These are phyloP conservation scores for Acorus gramineus DNA, from an alignment of 106 monocot species.

Conservation along the genomic window DNA sequence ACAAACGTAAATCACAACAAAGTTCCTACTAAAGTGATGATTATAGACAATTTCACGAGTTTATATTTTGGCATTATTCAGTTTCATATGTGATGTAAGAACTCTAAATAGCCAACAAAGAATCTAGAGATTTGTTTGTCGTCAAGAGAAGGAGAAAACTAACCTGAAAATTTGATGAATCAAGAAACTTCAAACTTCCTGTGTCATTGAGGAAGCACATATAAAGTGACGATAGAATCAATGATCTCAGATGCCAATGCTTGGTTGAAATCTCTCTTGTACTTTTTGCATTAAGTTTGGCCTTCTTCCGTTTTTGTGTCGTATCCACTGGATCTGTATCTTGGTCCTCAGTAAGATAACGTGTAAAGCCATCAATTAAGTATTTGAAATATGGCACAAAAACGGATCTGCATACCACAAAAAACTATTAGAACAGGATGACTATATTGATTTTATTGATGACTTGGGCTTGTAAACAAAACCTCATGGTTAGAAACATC, in stretches of 20 bases:
- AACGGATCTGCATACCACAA: conserved; percentile 45
- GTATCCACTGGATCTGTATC: conserved; percentile 10
- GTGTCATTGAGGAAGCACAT: conserved; percentile 84
- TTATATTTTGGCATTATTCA: too few species aligned
- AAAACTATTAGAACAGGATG: too few species aligned
- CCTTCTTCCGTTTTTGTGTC: conserved; percentile 59
- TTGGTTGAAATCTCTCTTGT: conserved; percentile 22
- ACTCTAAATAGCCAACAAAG: neutral
- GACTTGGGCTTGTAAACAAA: too few species aligned
- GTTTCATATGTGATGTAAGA: neutral
- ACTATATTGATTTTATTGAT: too few species aligned
- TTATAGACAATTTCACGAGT: too few species aligned
- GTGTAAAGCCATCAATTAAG: conserved; percentile 53
- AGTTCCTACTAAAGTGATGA: too few species aligned
- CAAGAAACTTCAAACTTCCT: conserved; percentile 57
- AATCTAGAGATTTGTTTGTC: neutral
- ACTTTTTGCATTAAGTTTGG: conserved; percentile 24
- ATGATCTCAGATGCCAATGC: conserved; percentile 72
- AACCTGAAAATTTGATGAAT: conserved; percentile 91
- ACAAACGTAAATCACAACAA: too few species aligned
- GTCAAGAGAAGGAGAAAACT: conserved; percentile 5
- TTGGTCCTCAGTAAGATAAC: conserved; percentile 44
- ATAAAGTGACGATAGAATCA: conserved; percentile 63
- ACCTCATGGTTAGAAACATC: too few species aligned
- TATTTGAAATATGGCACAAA: conserved; percentile 99